These are phyloP conservation scores for Lactarius hengduanensis DNA, from an alignment of 768 basidiomycete species.

Conservation along the genomic window DNA sequence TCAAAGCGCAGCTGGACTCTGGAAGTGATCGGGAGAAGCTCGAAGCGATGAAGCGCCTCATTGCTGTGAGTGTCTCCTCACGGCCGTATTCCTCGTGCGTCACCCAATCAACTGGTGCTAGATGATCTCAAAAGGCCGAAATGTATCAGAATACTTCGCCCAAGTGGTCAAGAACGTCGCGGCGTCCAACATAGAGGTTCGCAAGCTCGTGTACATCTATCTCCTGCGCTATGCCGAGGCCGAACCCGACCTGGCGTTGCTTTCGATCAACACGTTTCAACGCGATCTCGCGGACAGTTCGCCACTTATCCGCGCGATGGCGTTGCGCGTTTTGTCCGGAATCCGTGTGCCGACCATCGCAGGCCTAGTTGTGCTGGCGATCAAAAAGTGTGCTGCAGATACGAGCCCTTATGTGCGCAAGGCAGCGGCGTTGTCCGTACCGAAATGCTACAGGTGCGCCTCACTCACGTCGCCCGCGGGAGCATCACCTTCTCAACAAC, in stretches of 20 bases:
- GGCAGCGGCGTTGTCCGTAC: constrained; percentile 85
- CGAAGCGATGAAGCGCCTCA: constrained; percentile 92
- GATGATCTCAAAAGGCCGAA: constrained; percentile 91
- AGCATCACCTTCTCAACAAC: constrained; percentile 2
- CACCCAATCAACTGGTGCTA: constrained; percentile 35
- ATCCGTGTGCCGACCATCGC: constrained; percentile 90
- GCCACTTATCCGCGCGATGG: constrained; percentile 95
- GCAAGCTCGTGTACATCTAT: constrained; percentile 98
- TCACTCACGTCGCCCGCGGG: constrained; percentile 20
- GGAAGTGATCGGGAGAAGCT: constrained; percentile 86
- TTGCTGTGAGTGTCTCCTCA: constrained; percentile 66
- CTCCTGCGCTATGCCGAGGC: constrained; percentile 89
- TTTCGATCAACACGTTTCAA: constrained; percentile 98
- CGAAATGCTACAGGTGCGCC: constrained; percentile 75
- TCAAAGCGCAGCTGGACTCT: constrained; percentile 84
- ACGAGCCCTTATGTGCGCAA: constrained; percentile 94
- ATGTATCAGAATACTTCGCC: constrained; percentile 92
- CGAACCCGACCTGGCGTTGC: constrained; percentile 90
- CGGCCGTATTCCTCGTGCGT: not conserved
- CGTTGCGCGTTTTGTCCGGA: constrained; percentile 86
- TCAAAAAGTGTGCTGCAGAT: constrained; percentile 91
- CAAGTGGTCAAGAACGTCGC: constrained; percentile 98
- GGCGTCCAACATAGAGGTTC: constrained; percentile 86
- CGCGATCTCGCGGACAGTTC: constrained; percentile 91
- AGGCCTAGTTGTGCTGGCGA: constrained; percentile 78